Evolutionary conservation across 2,329 filamentous ascomycete genomes (phyloP).

Genomic region (Penicillium brevicompactum): DNA sequence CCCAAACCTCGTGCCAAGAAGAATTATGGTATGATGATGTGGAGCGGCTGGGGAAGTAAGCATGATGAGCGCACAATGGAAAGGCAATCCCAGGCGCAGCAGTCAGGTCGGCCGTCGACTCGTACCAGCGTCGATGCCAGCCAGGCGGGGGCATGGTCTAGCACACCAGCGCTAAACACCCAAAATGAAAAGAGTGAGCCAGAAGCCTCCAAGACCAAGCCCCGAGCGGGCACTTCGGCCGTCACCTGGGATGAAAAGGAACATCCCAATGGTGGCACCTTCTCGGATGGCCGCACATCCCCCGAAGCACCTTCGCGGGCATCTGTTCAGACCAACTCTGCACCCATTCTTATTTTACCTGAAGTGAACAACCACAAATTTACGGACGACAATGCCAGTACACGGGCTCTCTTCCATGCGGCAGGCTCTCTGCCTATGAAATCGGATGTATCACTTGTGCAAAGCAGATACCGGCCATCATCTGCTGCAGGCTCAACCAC

Average conservation of each 20-base stretch:
- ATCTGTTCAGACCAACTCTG: constrained; percentile 19
- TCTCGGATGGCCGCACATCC: background rate
- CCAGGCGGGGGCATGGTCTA: constrained; percentile 28
- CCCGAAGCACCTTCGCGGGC: constrained; percentile 15
- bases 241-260: constrained; percentile 16
- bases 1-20: constrained; percentile 43
- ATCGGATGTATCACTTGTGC: constrained; percentile 23
- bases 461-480: constrained; percentile 20
- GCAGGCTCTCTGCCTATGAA: constrained; percentile 26
- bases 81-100: constrained; percentile 27
- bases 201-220: background rate
- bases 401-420: constrained; percentile 34
- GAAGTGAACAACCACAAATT: constrained; percentile 30
- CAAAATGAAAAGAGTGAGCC: background rate
- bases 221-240: background rate
- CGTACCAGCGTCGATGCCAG: constrained; percentile 31
- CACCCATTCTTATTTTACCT: constrained; percentile 32
- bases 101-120: constrained; percentile 24
- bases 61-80: constrained; percentile 76
- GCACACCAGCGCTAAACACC: constrained; percentile 12
- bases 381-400: constrained; percentile 37
- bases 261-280: background rate
- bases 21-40: constrained; percentile 77
- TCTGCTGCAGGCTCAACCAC: constrained; percentile 29
- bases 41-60: constrained; percentile 85